These are phyloP conservation scores for Tilletiopsis washingtonensis DNA, from an alignment of 1,284 basidiomycete species.

Conservation along the genomic window DNA sequence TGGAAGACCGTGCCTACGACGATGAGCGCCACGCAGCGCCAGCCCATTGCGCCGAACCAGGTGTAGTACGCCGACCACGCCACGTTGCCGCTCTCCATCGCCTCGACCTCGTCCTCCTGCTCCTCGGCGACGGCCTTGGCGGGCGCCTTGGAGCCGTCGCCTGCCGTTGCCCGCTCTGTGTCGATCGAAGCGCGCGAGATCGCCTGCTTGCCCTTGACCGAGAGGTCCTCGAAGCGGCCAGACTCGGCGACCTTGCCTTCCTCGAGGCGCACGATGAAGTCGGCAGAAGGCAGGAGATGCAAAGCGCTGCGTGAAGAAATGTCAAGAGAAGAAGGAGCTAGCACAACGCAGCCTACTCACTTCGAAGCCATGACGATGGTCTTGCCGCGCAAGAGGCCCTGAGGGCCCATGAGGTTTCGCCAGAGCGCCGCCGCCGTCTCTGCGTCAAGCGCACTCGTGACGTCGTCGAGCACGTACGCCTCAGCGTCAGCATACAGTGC, in stretches of 20 bases:
- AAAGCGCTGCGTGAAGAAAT: too few species aligned
- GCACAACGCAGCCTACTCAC: too few species aligned
- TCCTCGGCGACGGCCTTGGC: conserved; percentile 5
- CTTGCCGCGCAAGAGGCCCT: conserved; percentile 18
- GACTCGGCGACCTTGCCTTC: conserved; percentile 23
- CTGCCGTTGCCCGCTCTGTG: conserved; percentile 5
- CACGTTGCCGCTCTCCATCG: conserved; percentile 16
- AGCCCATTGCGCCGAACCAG: conserved; percentile 11
- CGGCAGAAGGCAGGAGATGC: conserved; percentile 20
- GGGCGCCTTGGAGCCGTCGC: conserved; percentile 2
- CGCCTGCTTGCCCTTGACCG: conserved; percentile 23
- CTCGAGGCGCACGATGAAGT: conserved; percentile 18
- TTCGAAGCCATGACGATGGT: conserved; percentile 33
- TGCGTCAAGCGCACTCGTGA: conserved; percentile 11
- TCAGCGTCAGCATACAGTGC: conserved; percentile 9
- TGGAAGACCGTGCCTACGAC: neutral
- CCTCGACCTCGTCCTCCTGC: conserved; percentile 14
- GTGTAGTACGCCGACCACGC: conserved; percentile 11
- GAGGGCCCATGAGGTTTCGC: conserved; percentile 17
- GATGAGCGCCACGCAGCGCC: neutral
- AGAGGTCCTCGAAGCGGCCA: conserved; percentile 19
- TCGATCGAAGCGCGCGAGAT: conserved; percentile 22
- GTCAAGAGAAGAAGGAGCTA: too few species aligned
- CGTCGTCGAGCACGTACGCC: conserved; percentile 10
- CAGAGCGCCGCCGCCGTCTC: conserved; percentile 15